These are phyloP conservation scores for Solanum medicagineum DNA, from an alignment of 257 asterid species.

Conservation along the genomic window DNA sequence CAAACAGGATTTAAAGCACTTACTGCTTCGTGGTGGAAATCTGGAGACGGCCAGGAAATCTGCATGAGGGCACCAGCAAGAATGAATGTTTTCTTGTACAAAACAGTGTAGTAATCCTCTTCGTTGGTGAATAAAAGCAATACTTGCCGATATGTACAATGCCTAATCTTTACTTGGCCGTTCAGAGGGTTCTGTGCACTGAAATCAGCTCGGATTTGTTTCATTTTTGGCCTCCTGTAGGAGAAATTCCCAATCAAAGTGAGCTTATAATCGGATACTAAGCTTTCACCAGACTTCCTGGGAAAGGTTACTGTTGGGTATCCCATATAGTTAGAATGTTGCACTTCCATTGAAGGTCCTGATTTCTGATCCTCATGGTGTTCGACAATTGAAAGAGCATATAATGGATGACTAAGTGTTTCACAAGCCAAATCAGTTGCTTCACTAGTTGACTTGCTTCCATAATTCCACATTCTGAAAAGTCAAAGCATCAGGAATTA, in stretches of 20 bases:
- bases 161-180: background rate
- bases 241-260: background rate
- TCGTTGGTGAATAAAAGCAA: background rate
- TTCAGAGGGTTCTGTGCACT: background rate
- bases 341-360: background rate
- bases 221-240: background rate
- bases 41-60: background rate
- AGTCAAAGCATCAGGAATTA: background rate
- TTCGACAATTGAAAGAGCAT: background rate
- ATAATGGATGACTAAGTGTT: slow-evolving; percentile 28
- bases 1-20: background rate
- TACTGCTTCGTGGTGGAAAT: background rate
- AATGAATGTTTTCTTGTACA: background rate
- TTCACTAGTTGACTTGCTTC: slow-evolving; percentile 26
- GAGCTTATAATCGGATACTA: background rate
- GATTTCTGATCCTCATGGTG: background rate
- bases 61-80: background rate
- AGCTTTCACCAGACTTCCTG: background rate
- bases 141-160: background rate
- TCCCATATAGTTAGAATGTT: background rate
- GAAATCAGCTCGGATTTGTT: background rate
- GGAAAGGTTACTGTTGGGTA: background rate
- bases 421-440: slow-evolving; percentile 31
- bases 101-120: background rate
- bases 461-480: slow-evolving; percentile 42